A percentile compares a stretch with the other conserved stretches of the same genome.
These are phyloP conservation scores for Aspergillus nomiae DNA, from an alignment of 2,329 filamentous ascomycete species.

Conservation along the genomic window DNA sequence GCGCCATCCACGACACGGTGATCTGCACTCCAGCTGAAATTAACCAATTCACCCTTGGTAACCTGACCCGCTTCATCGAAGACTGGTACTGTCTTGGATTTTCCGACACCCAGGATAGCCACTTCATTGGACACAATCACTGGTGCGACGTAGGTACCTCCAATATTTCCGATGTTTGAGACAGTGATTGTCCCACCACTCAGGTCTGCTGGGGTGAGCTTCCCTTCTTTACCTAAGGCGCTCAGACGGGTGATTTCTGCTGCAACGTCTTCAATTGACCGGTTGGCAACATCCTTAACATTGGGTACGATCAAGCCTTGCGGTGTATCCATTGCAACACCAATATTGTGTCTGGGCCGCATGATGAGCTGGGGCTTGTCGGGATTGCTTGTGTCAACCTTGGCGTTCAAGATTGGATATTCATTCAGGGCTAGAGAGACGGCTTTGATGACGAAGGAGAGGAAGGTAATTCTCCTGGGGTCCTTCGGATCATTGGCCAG, in stretches of 20 bases:
- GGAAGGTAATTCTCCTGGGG: slow-evolving; percentile 75
- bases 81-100: slow-evolving; percentile 76
- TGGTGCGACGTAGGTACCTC: slow-evolving; percentile 86
- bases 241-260: slow-evolving; percentile 75
- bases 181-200: slow-evolving; percentile 89
- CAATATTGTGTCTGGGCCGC: slow-evolving; percentile 88
- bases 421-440: slow-evolving; percentile 80
- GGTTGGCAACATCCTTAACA: slow-evolving; percentile 76
- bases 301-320: slow-evolving; percentile 87
- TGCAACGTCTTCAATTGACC: slow-evolving; percentile 77
- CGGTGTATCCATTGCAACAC: slow-evolving; percentile 92
- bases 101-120: slow-evolving; percentile 86
- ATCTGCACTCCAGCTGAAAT: slow-evolving; percentile 96
- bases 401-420: slow-evolving; percentile 84
- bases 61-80: slow-evolving; percentile 65
- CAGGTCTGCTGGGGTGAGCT: slow-evolving; percentile 73
- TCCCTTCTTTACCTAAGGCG: slow-evolving; percentile 70
- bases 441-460: slow-evolving; percentile 95
- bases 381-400: slow-evolving; percentile 66
- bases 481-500: slow-evolving; percentile 64
- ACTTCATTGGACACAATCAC: slow-evolving; percentile 91
- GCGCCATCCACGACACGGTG: slow-evolving; percentile 93
- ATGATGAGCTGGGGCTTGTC: slow-evolving; percentile 74
- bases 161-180: slow-evolving; percentile 94
- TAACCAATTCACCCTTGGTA: slow-evolving; percentile 75